These are phyloP conservation scores for Lecanicillium sp. DNA, from an alignment of 2,329 filamentous ascomycete species.

Conservation along the genomic window DNA sequence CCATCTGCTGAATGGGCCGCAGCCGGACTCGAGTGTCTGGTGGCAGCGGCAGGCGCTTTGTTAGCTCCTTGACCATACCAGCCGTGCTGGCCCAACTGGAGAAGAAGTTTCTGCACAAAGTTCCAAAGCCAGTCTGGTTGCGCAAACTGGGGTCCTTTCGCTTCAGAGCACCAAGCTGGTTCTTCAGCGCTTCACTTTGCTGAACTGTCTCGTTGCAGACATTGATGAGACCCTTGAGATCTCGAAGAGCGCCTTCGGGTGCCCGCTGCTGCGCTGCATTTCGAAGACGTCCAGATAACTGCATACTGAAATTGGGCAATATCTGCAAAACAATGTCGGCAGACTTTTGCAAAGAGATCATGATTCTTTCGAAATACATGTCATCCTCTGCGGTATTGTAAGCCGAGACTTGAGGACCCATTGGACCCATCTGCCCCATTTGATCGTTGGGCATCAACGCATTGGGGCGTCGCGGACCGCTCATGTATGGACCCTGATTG, in stretches of 20 bases:
- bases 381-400: conserved; percentile 57
- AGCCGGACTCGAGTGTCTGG: conserved; percentile 68
- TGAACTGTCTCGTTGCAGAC: conserved; percentile 66
- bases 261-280: conserved; percentile 55
- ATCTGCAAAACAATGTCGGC: conserved; percentile 67
- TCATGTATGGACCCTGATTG: conserved; percentile 43
- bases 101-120: conserved; percentile 69
- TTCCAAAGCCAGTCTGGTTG: conserved; percentile 56
- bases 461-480: conserved; percentile 36
- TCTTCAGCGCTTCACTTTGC: conserved; percentile 66
- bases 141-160: conserved; percentile 76
- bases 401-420: background rate
- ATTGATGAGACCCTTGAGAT: conserved; percentile 65
- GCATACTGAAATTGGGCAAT: conserved; percentile 62
- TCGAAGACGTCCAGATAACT: conserved; percentile 59
- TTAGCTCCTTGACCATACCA: conserved; percentile 49
- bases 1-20: conserved; percentile 72
- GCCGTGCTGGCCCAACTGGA: conserved; percentile 64
- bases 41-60: conserved; percentile 47
- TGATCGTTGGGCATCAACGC: conserved; percentile 6
- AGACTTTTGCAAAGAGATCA: conserved; percentile 65
- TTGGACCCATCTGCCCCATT: conserved; percentile 1
- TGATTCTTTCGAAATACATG: conserved; percentile 74
- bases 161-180: conserved; percentile 71
- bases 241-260: conserved; percentile 53